Base-by-base conservation (phyloP, 108 stramenopile genomes). In the Conticribra guillardii region DNA sequence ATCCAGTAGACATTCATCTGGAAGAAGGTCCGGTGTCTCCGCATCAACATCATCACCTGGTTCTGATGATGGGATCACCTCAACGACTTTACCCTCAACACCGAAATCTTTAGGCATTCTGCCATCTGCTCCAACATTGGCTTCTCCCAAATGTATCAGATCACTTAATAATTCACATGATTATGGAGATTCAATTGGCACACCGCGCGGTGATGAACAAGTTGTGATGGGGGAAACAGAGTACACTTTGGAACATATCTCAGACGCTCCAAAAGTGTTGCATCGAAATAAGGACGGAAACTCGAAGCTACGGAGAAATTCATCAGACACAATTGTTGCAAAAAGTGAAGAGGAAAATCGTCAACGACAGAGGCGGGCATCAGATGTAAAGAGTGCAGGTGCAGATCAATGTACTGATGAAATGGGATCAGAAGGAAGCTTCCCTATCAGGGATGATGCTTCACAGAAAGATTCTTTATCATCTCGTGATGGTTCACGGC, bases 141-240 rank as follows among this genome's bases (percentile, higher is more conserved):
- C 69, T 27, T 71, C 77, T 24, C 69, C 77, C 16, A 65, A 62
- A 19, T 79, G 69, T 37, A 71, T 79, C 26, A 55, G 30, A 48
- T 65, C 77, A 8, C 60, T 79, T 31, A 51, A 30, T 26, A 28
- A 51, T 5, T 29, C 23, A 31, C 23, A 19, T 21, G 55, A 24
- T n/a, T 18, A 58, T 11, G 1, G 22, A 32, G 34, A 59, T 24
- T 45, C 33, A 17, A 5, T 22, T 2, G 9, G 21, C 21, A 27
- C 22, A 32, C 15, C 33, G 41, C 30, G 29, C 1, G 31, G 11
- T 14, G 54, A 37, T 21, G 30, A 8, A 28, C 29, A 52, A 11
- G 55, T 44, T 27, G 29, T 29, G 0, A 64, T 76, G 4, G 56
- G 57, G 0, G 68, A 69, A 47, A 60, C 74, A 15, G 74, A 55